phyloP scores from a whole-genome alignment of 139 green algal species.

The Pleodorina starrii region DNA sequence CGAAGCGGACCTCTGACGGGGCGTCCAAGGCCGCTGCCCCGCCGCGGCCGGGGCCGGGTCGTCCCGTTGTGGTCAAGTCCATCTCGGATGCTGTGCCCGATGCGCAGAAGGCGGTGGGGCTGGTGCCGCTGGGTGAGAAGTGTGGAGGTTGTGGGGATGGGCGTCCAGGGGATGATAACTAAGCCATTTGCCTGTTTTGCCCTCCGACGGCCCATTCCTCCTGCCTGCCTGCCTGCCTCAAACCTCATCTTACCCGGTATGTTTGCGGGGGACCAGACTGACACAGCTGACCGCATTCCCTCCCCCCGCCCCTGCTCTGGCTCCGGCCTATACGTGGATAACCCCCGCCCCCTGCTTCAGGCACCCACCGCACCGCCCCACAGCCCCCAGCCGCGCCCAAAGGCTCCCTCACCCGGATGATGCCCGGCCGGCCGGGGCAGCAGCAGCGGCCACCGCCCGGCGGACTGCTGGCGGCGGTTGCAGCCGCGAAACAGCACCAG shows the following conservation, averaged over 20 bases:
- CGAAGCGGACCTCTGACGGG: constrained; percentile 11
- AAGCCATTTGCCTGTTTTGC: too few relatives aligned
- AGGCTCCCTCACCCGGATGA: constrained; percentile 43
- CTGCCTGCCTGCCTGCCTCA: too few relatives aligned
- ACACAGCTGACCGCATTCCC: too few relatives aligned
- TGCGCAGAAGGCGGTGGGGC: constrained; percentile 40
- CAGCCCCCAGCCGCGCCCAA: background rate
- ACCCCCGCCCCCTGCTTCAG: background rate
- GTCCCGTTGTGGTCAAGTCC: constrained; percentile 23
- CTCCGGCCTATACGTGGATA: too few relatives aligned
- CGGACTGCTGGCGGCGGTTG: constrained; percentile 7
- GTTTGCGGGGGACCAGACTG: too few relatives aligned
- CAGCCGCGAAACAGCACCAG: constrained; percentile 11
- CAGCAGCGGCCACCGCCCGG: background rate
- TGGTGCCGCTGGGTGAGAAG: constrained; percentile 38
- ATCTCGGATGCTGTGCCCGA: constrained; percentile 20
- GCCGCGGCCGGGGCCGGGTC: background rate
- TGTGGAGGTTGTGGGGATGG: too few relatives aligned
- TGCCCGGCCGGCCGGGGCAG: constrained; percentile 11
- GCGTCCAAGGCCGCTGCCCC: background rate
- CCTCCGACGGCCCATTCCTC: too few relatives aligned
- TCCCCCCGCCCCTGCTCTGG: too few relatives aligned
- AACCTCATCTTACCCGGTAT: too few relatives aligned
- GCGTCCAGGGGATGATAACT: too few relatives aligned
- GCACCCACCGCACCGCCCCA: background rate